Evolutionary conservation across 2,329 filamentous ascomycete species (phyloP).

Genomic region (Lanzia echinophila): DNA sequence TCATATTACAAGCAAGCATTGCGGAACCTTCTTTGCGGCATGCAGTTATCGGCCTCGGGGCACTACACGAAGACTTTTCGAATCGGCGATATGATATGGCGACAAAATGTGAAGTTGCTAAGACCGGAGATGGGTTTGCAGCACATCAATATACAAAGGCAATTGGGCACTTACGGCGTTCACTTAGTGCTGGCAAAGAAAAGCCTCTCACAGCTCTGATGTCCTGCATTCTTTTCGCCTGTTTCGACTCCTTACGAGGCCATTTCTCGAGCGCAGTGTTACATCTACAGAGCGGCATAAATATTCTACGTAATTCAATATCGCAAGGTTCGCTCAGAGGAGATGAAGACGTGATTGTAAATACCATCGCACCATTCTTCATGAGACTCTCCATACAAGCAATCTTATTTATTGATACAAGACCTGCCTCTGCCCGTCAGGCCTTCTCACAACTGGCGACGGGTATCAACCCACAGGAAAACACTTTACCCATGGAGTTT

Average conservation of each 20-base stretch:
- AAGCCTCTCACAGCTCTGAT: conserved; percentile 19
- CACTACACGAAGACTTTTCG: conserved; percentile 26
- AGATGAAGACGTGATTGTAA: conserved; percentile 19
- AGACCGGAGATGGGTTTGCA: conserved; percentile 18
- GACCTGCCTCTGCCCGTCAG: conserved; percentile 12
- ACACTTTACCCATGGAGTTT: conserved; percentile 18
- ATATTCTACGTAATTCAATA: conserved; percentile 21
- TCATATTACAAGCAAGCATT: conserved; percentile 24
- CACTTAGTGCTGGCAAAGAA: conserved; percentile 19
- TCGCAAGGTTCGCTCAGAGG: conserved; percentile 7
- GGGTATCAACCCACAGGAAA: conserved; percentile 10
- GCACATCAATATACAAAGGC: conserved; percentile 28
- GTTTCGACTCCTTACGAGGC: conserved; percentile 26
- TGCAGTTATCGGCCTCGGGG: conserved; percentile 27
- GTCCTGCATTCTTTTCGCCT: conserved; percentile 21
- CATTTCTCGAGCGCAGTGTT: conserved; percentile 24
- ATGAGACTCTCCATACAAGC: conserved; percentile 24
- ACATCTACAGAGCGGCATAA: conserved; percentile 27
- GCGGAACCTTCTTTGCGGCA: conserved; percentile 24
- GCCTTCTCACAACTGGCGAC: conserved; percentile 18
- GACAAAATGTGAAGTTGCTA: conserved; percentile 5
- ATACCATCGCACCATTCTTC: conserved; percentile 23
- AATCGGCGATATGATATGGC: conserved; percentile 11
- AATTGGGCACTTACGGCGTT: conserved; percentile 21
- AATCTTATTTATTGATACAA: conserved; percentile 27